A percentile compares a stretch with the other conserved stretches of the same genome.
Conservation (phyloP, 2,329 filamentous ascomycete species). For the Penicillium sclerotigenum region DNA sequence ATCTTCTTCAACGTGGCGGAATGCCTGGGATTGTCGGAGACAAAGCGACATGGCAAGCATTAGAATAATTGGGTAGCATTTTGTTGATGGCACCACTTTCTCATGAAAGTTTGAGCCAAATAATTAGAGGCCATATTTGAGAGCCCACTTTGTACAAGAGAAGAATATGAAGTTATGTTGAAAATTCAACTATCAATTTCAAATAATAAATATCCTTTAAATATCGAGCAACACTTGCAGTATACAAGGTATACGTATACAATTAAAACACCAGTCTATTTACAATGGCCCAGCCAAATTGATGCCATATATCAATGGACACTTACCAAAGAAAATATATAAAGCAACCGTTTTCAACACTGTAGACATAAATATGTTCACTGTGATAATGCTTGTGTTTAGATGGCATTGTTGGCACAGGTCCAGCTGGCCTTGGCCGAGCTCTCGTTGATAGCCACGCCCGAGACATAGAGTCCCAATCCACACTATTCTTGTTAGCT, state of each 20-base stretch:
- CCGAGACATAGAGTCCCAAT: conserved; percentile 43
- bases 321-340: conserved; percentile 1
- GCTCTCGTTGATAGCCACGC: conserved; percentile 37
- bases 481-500: conserved; percentile 32
- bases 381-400: not conserved
- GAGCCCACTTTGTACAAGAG: not conserved
- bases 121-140: not conserved
- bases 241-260: not conserved
- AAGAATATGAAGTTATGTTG: not conserved
- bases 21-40: conserved; percentile 37
- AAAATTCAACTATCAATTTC: not conserved
- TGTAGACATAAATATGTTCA: not conserved
- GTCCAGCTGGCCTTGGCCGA: conserved; percentile 37
- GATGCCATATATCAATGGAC: conserved; percentile 3
- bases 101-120: not conserved
- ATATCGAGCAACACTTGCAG: not conserved
- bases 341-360: not conserved
- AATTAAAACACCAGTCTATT: conserved; percentile 10
- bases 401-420: conserved; percentile 36
- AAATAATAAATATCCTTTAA: not conserved
- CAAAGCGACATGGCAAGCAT: conserved; percentile 6
- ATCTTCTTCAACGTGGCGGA: conserved; percentile 43
- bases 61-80: not conserved
- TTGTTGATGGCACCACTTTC: not conserved
- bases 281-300: conserved; percentile 12